Base-by-base conservation (phyloP, 2,329 filamentous ascomycete genomes). In the Sporothrix sp. region DNA sequence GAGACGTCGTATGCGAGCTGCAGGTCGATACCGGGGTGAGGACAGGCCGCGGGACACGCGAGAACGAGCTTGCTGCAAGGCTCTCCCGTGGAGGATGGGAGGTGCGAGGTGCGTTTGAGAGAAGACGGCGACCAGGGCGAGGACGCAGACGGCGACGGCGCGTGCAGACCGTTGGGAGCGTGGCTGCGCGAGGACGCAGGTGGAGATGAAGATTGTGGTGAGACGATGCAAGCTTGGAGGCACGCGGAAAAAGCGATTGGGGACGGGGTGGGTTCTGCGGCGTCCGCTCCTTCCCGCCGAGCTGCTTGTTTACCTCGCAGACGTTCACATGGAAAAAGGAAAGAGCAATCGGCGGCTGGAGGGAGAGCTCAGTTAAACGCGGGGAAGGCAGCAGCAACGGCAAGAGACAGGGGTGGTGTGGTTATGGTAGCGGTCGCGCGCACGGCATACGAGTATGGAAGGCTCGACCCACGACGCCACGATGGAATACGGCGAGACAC, bases 321-420 rank as follows among this genome's bases (percentile, higher is more conserved):
- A 43, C 25, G 16, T 16, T 18, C 39, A 18, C 39, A 13, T 21
- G 36, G 13, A 21, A 32, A 13, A 23, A 32, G 30, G 43, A 45
- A 45, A 33, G 43, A 45, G 14, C 32, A 18, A 36, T 35, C 9
- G 20, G n/a, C n/a, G 7, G 13, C 13, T 13, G 27, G 16, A 16
- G 27, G 16, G 11, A 9, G 44, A 37, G 33, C 21, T 37, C 32
- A 36, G 20, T 13, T 37, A 28, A 38, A 47, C 44, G 44, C 44
- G 44, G 44, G 44, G 44, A 47, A 37, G 33, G 33, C 25, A 37
- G 33, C 44, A 27, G 10, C 44, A 30, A 47, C 20, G 43, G 20
- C n/a, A n/a, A 27, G 43, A 18, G 25, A 21, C 43, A 46, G 43
- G 43, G 43, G 43, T 36, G 43, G 20, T 46, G 33, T 35, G 33